phyloP scores from a whole-genome alignment of 495 filamentous ascomycete species.

The Podospora pseudoanserina region DNA sequence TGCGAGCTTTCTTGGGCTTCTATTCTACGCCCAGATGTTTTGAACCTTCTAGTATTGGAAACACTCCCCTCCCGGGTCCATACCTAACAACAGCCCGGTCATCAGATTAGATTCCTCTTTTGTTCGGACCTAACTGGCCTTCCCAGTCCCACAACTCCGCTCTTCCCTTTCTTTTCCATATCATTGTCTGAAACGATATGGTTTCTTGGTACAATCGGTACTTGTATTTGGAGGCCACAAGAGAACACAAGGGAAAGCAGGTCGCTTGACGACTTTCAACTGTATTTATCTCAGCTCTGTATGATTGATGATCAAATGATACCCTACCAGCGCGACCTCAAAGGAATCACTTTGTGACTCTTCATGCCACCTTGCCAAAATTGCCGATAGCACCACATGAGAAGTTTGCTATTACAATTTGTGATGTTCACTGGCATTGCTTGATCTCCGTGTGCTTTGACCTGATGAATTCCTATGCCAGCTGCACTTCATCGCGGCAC shows the following conservation, averaged over 20 bases:
- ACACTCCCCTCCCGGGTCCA: neutral
- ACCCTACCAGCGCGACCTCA: neutral
- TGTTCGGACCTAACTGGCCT: too few species aligned
- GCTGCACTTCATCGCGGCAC: too few species aligned
- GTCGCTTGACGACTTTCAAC: neutral
- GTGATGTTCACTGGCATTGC: too few species aligned
- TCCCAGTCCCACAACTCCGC: neutral
- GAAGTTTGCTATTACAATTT: neutral
- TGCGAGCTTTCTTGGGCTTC: neutral
- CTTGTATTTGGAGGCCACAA: neutral
- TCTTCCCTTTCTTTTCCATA: neutral
- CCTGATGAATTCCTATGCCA: too few species aligned
- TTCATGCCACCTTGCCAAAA: neutral
- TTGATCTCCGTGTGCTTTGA: too few species aligned
- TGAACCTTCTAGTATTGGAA: neutral
- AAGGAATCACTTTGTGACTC: neutral
- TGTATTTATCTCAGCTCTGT: neutral
- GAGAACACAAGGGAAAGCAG: neutral
- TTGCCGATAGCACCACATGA: neutral
- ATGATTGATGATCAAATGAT: neutral
- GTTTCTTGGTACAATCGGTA: neutral
- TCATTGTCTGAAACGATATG: neutral
- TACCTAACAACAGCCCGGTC: neutral
- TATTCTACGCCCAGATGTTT: neutral
- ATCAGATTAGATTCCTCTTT: neutral